Conservation (phyloP, 345 rosid species). For the Geranium brycei region DNA sequence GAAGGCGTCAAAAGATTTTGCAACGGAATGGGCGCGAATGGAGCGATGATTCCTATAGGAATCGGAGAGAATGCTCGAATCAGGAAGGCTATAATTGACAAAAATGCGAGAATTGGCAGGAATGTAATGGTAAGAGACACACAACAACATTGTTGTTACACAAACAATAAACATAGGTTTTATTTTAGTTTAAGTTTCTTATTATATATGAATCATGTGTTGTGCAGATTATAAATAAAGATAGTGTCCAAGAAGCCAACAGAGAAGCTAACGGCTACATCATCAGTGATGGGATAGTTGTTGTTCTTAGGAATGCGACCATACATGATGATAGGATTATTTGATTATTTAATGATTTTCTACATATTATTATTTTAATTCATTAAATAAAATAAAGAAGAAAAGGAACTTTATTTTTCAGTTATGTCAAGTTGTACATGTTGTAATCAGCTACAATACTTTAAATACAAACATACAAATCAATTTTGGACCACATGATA, state of each 20-base stretch:
- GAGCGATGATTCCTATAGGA: slow-evolving; percentile 35
- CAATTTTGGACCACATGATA: too few relatives aligned
- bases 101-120: slow-evolving; percentile 71
- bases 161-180: neutral
- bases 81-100: slow-evolving; percentile 56
- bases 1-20: slow-evolving; percentile 17
- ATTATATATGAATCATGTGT: neutral
- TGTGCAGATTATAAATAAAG: slow-evolving; percentile 55
- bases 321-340: slow-evolving; percentile 42
- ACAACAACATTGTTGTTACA: neutral
- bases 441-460: too few relatives aligned
- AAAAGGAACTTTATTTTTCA: too few relatives aligned
- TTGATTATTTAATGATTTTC: slow-evolving; percentile 13
- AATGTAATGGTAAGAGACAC: slow-evolving; percentile 33
- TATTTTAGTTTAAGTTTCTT: neutral
- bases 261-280: slow-evolving; percentile 55
- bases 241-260: slow-evolving; percentile 49
- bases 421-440: too few relatives aligned
- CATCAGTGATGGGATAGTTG: slow-evolving; percentile 55
- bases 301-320: slow-evolving; percentile 41
- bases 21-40: slow-evolving; percentile 8
- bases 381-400: neutral
- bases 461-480: too few relatives aligned
- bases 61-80: slow-evolving; percentile 52
- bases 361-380: too few relatives aligned